Base-by-base conservation (phyloP, 805 yeast species). In the Cyberlindnera mississippiensis region DNA sequence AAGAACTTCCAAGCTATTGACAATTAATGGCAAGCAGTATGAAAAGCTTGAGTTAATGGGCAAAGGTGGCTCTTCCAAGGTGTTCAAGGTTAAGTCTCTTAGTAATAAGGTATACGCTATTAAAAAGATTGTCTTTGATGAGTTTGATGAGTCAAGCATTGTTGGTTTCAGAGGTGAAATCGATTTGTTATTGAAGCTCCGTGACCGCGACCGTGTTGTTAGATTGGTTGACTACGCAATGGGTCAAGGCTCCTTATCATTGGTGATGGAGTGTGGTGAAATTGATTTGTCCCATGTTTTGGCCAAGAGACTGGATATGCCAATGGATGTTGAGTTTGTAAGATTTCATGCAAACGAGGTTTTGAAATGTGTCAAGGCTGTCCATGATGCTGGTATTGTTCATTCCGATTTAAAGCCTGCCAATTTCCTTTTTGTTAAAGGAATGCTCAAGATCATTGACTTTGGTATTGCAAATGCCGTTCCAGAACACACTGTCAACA, bases 401-500 rank as follows among this genome's bases (percentile, higher is more conserved):
- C 95, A 85, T 57, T 81, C 90, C 7, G 95, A 85, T 57, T 69
- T 85, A 51, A 78, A 78, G 52, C 84, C 84, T 11, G 83, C 82
- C 0, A 82, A 82, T 52, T 85, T 85, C 60, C 71, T 85, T 19
- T 79, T 84, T 54, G 96, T 91, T 6, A 78, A 78, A 55, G 98
- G 98, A 0, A 71, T 78, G 36, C 67, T 91, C 51, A 91, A 91
- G 58, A 78, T 91, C 32, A 91, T 91, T 46, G 99, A 91, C 64
- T 93, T 91, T 71, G 99, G 99, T 13, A 85, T 85, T 36, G 87
- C 98, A n/a, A 85, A 90, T 63, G 88, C 91, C 0, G 88, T 93
- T 2, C 93, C 95, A 1, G 96, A 90, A 40, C 86, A 88, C 56
- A 91, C 98, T 0, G 80, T 86, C 16, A 91, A 93, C 53, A 77